Evolutionary conservation across 441 rosid genomes (phyloP), one percentile per base, ranked within the genome.

Genomic region (Erodium moschatum): DNA sequence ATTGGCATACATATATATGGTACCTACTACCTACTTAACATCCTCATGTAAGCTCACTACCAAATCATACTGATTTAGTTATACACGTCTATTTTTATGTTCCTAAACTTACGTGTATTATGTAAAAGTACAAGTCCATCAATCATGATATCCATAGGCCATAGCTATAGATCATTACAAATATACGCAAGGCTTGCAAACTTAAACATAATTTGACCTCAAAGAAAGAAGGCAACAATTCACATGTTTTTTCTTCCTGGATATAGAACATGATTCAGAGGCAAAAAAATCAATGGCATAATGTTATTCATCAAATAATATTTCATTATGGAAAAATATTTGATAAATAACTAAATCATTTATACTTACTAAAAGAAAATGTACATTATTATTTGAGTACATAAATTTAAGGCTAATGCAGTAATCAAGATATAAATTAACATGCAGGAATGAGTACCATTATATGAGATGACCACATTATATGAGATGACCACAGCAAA

Each of bases 391-490:
- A n/a, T 48, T 48, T 48, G 56, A 48, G n/a, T 4, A 48, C 7
- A 4, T 48, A n/a, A 48, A 48, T n/a, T 48, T 48, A 48, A 15
- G 19, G 56, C 11, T 48, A 48, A 48, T 48, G 56, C 19, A 48
- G 56, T 48, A 48, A n/a, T 48, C 56, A 48, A 48, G 56, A 48
- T 48, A n/a, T 48, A 48, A 15, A 48, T 48, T 48, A n/a, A 48
- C 10, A 46, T 46, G 52, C 52, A 13, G 52, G 52, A 46, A 46
- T 46, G 52, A 8, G 4, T 4, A 11, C 4, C 52, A 12, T 46
- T 46, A 35, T 9, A 46, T 46, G 10, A n/a, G n/a, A 48, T 48
- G 6, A 4, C 56, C 48, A n/a, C 8, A 38, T 46, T 46, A 35
- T 9, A 46, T 46, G 10, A n/a, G n/a, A 48, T 48, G 6, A 4